A percentile compares a stretch with the other conserved stretches of the same genome.
Conservation (phyloP, 2,329 filamentous ascomycete species). For the Akanthomyces lecanii region DNA sequence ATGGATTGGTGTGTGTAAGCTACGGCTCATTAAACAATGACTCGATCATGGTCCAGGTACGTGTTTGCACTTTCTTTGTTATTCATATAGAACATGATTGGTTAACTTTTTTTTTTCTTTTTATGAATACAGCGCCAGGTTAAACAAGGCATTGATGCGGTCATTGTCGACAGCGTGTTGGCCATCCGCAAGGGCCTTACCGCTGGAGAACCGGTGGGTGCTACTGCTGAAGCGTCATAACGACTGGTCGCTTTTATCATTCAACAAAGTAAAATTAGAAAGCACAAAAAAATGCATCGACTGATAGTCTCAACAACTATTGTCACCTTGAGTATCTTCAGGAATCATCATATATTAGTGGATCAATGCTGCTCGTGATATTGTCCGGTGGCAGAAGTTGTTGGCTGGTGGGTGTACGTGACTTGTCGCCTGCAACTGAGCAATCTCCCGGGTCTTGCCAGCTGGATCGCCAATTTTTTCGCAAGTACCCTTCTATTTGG, state of each 20-base stretch:
- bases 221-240: background rate
- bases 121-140: conserved; percentile 65
- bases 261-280: background rate
- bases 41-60: conserved; percentile 75
- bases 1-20: conserved; percentile 87
- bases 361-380: too few relatives aligned
- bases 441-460: too few relatives aligned
- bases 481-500: too few relatives aligned
- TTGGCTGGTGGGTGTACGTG: too few relatives aligned
- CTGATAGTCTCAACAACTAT: background rate
- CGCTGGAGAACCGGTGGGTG: conserved; percentile 20
- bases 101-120: background rate
- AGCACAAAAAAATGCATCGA: background rate
- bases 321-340: background rate
- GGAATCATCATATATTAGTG: too few relatives aligned
- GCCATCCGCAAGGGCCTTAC: conserved; percentile 89
- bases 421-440: too few relatives aligned
- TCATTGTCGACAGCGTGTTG: conserved; percentile 93
- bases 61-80: background rate
- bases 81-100: background rate
- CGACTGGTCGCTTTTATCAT: background rate
- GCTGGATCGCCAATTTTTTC: too few relatives aligned
- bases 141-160: conserved; percentile 91
- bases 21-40: conserved; percentile 94
- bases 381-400: too few relatives aligned